phyloP scores from a whole-genome alignment of 225 moss, liverwort and hornwort species.

The Straminergon stramineum region DNA sequence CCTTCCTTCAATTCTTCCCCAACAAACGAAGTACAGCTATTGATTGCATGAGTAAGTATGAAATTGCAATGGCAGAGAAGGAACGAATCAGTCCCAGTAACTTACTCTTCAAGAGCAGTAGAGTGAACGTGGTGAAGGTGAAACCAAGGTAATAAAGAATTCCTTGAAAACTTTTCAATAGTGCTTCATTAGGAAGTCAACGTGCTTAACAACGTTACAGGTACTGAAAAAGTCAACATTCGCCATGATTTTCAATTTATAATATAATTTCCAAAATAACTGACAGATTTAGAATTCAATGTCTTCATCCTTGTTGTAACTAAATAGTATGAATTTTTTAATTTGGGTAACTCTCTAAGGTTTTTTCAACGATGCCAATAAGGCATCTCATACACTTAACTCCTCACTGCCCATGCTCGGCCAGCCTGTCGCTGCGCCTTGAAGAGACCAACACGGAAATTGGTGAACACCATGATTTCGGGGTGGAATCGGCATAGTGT shows the following conservation, averaged over 20 bases:
- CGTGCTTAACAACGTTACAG: background rate
- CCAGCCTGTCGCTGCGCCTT: too few relatives aligned
- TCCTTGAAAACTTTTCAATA: background rate
- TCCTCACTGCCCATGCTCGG: too few relatives aligned
- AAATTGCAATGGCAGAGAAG: background rate
- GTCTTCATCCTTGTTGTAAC: background rate
- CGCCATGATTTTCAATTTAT: background rate
- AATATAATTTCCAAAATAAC: background rate
- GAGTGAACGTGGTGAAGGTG: background rate
- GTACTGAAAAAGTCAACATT: background rate
- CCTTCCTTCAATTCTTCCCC: background rate
- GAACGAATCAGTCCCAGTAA: background rate
- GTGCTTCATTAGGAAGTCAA: background rate
- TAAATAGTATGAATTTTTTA: background rate
- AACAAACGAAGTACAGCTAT: background rate
- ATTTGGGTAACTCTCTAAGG: background rate
- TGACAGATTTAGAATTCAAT: background rate
- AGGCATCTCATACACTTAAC: background rate
- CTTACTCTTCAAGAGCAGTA: background rate
- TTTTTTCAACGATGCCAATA: too few relatives aligned
- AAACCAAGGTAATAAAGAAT: background rate
- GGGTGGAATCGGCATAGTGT: too few relatives aligned
- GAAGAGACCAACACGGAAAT: too few relatives aligned
- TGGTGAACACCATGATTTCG: too few relatives aligned
- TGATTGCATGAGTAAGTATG: too few relatives aligned